Percentiles rank a stretch among this genome's conserved stretches.
These are phyloP conservation scores for Plasmodium malariae DNA, from an alignment of 169 alveolate species.

Conservation along the genomic window DNA sequence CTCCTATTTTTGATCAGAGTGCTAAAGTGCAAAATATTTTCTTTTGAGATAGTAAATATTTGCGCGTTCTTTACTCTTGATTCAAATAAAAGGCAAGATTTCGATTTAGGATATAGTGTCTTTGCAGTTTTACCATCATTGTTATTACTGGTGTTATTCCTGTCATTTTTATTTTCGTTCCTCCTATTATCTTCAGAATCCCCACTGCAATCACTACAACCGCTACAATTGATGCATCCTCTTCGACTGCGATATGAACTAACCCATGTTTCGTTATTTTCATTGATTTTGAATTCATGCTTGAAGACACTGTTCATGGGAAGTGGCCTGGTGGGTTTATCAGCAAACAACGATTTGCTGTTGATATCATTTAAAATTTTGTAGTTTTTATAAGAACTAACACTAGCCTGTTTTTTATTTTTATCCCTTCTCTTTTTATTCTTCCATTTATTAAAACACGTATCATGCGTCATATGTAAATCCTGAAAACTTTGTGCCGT, in stretches of 20 bases:
- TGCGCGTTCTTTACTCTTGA: not conserved
- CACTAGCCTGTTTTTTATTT: not conserved
- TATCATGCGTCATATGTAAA: conserved; percentile 3
- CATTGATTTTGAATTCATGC: no score
- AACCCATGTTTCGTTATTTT: no score
- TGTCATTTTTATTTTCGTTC: no score
- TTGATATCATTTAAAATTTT: not conserved
- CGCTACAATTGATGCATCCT: no score
- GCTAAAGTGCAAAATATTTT: conserved; percentile 4
- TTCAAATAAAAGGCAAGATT: not conserved
- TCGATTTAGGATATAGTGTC: not conserved
- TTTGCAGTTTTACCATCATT: no score
- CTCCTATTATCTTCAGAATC: no score
- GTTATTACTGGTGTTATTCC: no score
- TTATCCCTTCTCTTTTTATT: conserved; percentile 12
- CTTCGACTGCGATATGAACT: no score
- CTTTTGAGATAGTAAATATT: not conserved
- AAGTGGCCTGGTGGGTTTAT: no score
- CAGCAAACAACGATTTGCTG: conserved; percentile 7
- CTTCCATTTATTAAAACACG: conserved; percentile 38
- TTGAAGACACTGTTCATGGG: no score
- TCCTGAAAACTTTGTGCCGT: no score
- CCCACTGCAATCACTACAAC: no score
- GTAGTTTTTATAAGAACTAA: not conserved
- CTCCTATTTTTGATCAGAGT: conserved; percentile 13